Evolutionary conservation across 164 flowering plant genomes (phyloP).

Genomic region (Magnolia changhungtana): DNA sequence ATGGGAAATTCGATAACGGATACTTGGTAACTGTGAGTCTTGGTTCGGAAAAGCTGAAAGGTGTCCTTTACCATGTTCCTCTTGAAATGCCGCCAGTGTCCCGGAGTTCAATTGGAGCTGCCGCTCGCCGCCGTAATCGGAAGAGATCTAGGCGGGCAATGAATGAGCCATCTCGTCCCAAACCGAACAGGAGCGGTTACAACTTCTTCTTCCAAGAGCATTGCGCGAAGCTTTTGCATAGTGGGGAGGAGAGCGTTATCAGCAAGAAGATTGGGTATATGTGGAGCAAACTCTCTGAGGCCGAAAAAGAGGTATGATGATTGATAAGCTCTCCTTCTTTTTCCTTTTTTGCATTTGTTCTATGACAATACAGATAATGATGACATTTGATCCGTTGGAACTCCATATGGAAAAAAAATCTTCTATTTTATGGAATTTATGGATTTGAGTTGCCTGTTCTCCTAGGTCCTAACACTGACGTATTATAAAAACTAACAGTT

Average conservation of each 20-base stretch:
- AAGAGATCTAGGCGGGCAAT: conserved; percentile 40
- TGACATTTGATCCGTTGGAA: background rate
- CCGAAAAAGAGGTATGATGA: conserved; percentile 54
- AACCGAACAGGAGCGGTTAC: conserved; percentile 59
- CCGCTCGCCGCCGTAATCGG: conserved; percentile 28
- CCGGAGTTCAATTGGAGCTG: conserved; percentile 22
- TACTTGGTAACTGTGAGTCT: conserved; percentile 58
- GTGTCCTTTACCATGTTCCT: conserved; percentile 74
- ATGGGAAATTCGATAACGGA: conserved; percentile 77
- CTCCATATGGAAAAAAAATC: background rate
- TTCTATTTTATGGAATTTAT: background rate
- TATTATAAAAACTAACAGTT: background rate
- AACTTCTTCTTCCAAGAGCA: conserved; percentile 69
- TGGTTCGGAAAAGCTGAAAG: conserved; percentile 62
- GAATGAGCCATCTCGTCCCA: conserved; percentile 53
- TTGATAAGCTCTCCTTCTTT: background rate
- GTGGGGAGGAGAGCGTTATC: conserved; percentile 51
- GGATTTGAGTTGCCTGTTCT: background rate
- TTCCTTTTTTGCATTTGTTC: no score
- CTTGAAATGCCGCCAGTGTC: conserved; percentile 13
- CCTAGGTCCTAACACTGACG: background rate
- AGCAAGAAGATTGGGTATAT: conserved; percentile 49
- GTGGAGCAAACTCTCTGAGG: conserved; percentile 59
- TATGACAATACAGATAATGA: background rate
- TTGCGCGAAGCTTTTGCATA: conserved; percentile 42